Percentiles rank a stretch among this genome's conserved stretches.
These are phyloP conservation scores for Penicillium sumatraense DNA, from an alignment of 2,329 filamentous ascomycete species.

Conservation along the genomic window DNA sequence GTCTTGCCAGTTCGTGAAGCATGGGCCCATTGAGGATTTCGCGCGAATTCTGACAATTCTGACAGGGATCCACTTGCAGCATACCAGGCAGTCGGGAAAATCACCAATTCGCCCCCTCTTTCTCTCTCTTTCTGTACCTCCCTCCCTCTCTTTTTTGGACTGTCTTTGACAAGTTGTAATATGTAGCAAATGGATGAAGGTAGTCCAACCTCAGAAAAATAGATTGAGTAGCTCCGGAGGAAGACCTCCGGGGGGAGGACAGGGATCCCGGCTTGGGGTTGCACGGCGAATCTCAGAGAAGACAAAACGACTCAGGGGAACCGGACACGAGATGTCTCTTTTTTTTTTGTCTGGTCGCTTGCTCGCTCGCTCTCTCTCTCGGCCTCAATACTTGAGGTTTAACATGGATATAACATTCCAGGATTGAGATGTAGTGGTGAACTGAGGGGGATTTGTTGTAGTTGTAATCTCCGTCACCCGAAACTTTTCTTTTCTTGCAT, in stretches of 20 bases:
- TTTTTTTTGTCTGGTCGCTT: neutral
- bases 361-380: neutral
- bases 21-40: constrained; percentile 5
- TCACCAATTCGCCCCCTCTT: neutral
- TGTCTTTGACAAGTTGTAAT: neutral
- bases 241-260: neutral
- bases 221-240: neutral
- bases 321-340: neutral
- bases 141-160: no score
- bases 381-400: no score
- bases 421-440: no score
- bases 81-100: neutral
- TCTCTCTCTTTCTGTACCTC: neutral
- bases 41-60: neutral
- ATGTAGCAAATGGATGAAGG: neutral
- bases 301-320: neutral
- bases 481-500: constrained; percentile 22
- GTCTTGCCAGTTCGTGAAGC: neutral
- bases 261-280: constrained; percentile 3
- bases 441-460: neutral
- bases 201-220: neutral
- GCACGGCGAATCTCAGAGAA: neutral
- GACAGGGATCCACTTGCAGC: constrained; percentile 12
- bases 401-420: no score
- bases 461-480: constrained; percentile 21